Conservation (phyloP, 2,329 filamentous ascomycete genomes). For the Paraphoma chrysanthemicola region DNA sequence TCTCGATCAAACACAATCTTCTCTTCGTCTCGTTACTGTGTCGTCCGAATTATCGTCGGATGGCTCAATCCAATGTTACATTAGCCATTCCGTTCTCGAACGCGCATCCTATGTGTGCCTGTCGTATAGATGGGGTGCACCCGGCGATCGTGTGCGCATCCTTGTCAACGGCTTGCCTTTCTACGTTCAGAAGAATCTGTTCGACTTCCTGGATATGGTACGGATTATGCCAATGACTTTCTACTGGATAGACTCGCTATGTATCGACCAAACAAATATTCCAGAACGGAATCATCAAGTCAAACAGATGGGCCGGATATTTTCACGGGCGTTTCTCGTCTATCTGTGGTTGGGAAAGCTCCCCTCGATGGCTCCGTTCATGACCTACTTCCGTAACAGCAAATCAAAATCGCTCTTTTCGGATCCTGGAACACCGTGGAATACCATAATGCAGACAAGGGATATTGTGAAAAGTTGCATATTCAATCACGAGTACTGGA, state of each 20-base stretch:
- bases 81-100: slow-evolving; percentile 6
- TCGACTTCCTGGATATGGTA: slow-evolving; percentile 8
- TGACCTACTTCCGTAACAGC: background rate
- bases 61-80: slow-evolving; percentile 4
- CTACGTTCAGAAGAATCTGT: slow-evolving; percentile 7
- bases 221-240: slow-evolving; percentile 1
- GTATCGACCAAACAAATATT: slow-evolving; percentile 11
- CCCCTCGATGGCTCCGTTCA: slow-evolving; percentile 3
- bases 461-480: slow-evolving; percentile 2
- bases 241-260: slow-evolving; percentile 17
- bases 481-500: slow-evolving; percentile 12
- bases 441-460: background rate
- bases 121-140: slow-evolving; percentile 5
- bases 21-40: slow-evolving; percentile 7
- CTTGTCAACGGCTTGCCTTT: slow-evolving; percentile 9
- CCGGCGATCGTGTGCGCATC: slow-evolving; percentile 2
- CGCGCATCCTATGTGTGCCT: slow-evolving; percentile 8
- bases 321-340: slow-evolving; percentile 1
- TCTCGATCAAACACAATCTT: slow-evolving; percentile 4
- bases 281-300: slow-evolving; percentile 17
- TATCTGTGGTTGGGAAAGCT: slow-evolving; percentile 12
- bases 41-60: slow-evolving; percentile 4
- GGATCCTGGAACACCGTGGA: background rate
- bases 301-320: slow-evolving; percentile 18
- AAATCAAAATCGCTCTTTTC: background rate